A percentile compares a stretch with the other conserved stretches of the same genome.
Conservation (phyloP, 176 grass and related monocot species). For the Phyllostachys edulis region DNA sequence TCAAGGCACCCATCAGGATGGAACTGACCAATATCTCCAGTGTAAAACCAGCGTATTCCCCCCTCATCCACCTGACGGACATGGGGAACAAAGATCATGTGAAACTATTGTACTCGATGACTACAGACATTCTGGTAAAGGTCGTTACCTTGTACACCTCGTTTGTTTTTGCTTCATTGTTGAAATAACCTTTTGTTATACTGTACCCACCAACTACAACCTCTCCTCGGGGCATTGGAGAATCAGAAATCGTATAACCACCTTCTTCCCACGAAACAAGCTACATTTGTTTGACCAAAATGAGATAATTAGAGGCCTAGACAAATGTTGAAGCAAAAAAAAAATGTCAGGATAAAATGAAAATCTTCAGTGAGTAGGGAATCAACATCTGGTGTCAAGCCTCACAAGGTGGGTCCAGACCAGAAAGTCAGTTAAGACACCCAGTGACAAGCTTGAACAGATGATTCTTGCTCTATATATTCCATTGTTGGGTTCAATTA, state of each 20-base stretch:
- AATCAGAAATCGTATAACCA: conserved; percentile 74
- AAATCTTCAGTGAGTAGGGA: neutral
- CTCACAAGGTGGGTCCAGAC: neutral
- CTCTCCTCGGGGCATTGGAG: conserved; percentile 82
- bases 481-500: neutral
- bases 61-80: conserved; percentile 61
- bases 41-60: conserved; percentile 79
- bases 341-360: conserved; percentile 1
- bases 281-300: conserved; percentile 36
- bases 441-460: neutral
- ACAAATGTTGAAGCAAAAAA: neutral
- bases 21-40: conserved; percentile 90
- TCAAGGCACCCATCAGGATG: conserved; percentile 86
- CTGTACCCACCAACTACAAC: conserved; percentile 69
- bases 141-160: conserved; percentile 69
- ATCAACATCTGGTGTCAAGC: neutral
- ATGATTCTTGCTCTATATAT: neutral
- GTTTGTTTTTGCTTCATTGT: conserved; percentile 79
- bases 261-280: conserved; percentile 85
- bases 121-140: neutral
- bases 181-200: conserved; percentile 82
- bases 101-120: neutral
- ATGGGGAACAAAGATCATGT: neutral
- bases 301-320: neutral
- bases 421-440: neutral